Conservation (phyloP, 805 yeast genomes). For the Spathaspora gorwiae region DNA sequence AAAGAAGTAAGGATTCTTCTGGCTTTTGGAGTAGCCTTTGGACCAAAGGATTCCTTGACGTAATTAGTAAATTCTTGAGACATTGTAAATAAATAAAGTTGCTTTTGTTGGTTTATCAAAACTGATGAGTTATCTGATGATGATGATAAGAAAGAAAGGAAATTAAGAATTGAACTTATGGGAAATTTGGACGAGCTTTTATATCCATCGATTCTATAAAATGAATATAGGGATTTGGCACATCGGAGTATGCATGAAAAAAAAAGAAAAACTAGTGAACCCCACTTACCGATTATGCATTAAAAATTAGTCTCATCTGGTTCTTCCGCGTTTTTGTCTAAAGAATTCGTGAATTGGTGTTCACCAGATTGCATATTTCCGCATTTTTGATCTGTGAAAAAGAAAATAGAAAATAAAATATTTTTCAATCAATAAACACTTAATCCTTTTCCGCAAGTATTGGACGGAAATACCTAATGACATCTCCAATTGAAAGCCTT, state of each 20-base stretch:
- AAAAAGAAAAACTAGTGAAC: background rate
- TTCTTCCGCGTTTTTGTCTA: too few species aligned
- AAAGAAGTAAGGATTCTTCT: slow-evolving; percentile 18
- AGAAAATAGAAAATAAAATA: too few species aligned
- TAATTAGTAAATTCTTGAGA: slow-evolving; percentile 21
- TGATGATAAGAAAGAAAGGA: background rate
- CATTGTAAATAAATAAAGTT: slow-evolving; percentile 9
- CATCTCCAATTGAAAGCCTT: background rate
- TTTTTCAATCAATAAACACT: too few species aligned
- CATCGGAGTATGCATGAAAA: background rate
- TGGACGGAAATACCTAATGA: background rate
- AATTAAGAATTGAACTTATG: background rate
- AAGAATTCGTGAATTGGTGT: too few species aligned
- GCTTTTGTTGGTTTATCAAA: background rate
- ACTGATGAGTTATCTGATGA: background rate
- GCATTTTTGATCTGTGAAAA: too few species aligned
- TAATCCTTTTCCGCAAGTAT: background rate
- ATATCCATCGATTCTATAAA: background rate
- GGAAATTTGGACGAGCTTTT: background rate
- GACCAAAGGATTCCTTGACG: slow-evolving; percentile 24
- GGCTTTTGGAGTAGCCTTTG: slow-evolving; percentile 19
- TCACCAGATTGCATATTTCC: too few species aligned
- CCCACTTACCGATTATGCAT: background rate
- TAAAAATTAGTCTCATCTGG: too few species aligned
- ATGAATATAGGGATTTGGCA: background rate